phyloP scores from a whole-genome alignment of 2,329 filamentous ascomycete species.

The Aureobasidium mangrovei region DNA sequence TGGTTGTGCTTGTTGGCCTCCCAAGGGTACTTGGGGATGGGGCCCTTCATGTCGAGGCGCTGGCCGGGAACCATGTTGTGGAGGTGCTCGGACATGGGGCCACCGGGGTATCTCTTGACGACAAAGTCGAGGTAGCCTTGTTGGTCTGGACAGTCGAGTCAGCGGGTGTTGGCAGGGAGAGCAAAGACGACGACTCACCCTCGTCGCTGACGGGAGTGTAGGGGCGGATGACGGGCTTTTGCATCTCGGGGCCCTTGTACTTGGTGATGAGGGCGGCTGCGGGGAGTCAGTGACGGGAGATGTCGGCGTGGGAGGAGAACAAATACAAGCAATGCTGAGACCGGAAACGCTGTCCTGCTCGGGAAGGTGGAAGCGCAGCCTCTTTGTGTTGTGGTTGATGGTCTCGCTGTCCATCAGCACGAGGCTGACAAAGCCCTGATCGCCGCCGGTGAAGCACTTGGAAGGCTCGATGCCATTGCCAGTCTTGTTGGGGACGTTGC shows the following conservation, averaged over 20 bases:
- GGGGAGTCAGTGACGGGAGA: slow-evolving; percentile 9
- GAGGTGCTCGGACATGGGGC: slow-evolving; percentile 85
- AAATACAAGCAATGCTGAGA: slow-evolving; percentile 62
- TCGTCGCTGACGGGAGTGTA: slow-evolving; percentile 92
- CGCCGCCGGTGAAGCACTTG: slow-evolving; percentile 65
- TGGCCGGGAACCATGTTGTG: slow-evolving; percentile 77
- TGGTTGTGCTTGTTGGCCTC: slow-evolving; percentile 84
- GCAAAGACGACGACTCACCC: slow-evolving; percentile 38
- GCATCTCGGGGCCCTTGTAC: slow-evolving; percentile 71
- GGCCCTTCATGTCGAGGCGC: slow-evolving; percentile 84
- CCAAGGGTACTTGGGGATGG: slow-evolving; percentile 90
- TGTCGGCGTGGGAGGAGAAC: not conserved
- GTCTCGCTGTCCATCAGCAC: slow-evolving; percentile 68
- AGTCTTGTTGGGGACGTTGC: slow-evolving; percentile 32
- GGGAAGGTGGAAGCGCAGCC: slow-evolving; percentile 76
- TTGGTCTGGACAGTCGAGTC: slow-evolving; percentile 43
- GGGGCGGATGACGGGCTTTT: slow-evolving; percentile 81
- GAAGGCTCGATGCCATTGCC: slow-evolving; percentile 26
- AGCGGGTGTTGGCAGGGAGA: no score
- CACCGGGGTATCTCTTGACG: slow-evolving; percentile 83
- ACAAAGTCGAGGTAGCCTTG: slow-evolving; percentile 79
- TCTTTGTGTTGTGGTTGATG: slow-evolving; percentile 93
- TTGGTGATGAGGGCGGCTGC: slow-evolving; percentile 75
- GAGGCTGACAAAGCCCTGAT: slow-evolving; percentile 80
- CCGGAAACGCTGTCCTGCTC: slow-evolving; percentile 79